phyloP scores from a whole-genome alignment of 176 grass and related monocot species.

The Musa beccarii region DNA sequence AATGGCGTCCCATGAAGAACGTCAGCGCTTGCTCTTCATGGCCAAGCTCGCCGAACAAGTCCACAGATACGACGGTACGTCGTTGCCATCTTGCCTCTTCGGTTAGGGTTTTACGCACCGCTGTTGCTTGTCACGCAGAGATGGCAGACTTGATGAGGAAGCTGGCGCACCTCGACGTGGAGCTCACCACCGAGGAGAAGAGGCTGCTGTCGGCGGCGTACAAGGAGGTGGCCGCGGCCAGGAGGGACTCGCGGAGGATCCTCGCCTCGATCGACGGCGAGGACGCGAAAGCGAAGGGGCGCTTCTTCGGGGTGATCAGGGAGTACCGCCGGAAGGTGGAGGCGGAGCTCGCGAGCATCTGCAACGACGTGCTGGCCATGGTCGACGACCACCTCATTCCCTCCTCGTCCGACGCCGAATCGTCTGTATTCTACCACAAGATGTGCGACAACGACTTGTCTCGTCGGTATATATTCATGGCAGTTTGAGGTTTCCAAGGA shows the following conservation, averaged over 20 bases:
- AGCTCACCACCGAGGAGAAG: slow-evolving; percentile 41
- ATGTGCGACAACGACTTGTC: slow-evolving; percentile 23
- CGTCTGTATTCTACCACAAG: slow-evolving; percentile 50
- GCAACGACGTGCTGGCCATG: slow-evolving; percentile 34
- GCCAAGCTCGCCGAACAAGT: slow-evolving; percentile 14
- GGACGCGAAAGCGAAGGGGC: slow-evolving; percentile 36
- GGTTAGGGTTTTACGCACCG: background rate
- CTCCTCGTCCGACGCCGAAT: slow-evolving; percentile 31
- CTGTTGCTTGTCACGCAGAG: slow-evolving; percentile 22
- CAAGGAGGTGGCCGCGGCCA: slow-evolving; percentile 40
- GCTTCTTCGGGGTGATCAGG: slow-evolving; percentile 16
- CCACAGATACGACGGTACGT: slow-evolving; percentile 5
- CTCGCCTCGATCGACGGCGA: slow-evolving; percentile 33
- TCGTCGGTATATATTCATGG: too few species aligned
- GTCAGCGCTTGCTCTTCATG: background rate
- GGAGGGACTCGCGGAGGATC: slow-evolving; percentile 32
- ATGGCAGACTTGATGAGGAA: slow-evolving; percentile 47
- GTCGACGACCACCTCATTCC: slow-evolving; percentile 52
- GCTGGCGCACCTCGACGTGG: slow-evolving; percentile 35
- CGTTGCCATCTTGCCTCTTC: background rate
- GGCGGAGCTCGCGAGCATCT: slow-evolving; percentile 37
- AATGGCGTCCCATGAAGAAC: background rate
- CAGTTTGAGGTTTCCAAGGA: background rate
- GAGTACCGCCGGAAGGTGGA: slow-evolving; percentile 37
- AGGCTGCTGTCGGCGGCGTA: slow-evolving; percentile 46